A percentile compares a stretch with the other conserved stretches of the same genome.
Conservation (phyloP, 2,329 filamentous ascomycete genomes). For the Fragosphaeria purpurea region DNA sequence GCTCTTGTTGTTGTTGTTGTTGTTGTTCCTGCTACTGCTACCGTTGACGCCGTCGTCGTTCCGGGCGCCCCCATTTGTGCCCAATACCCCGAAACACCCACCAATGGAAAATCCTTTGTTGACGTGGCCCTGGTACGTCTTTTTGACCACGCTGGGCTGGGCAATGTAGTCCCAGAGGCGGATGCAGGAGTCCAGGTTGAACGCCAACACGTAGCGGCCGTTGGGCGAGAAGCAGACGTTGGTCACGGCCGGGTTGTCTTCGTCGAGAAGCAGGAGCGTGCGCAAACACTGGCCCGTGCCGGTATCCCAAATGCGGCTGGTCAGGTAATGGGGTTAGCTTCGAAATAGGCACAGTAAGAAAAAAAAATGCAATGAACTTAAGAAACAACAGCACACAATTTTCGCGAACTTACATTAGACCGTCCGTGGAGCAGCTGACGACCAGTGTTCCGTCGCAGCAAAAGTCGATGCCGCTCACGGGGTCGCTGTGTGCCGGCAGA, state of each 20-base stretch:
- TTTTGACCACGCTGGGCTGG: slow-evolving; percentile 64
- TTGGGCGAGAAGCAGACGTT: slow-evolving; percentile 91
- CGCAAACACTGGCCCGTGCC: slow-evolving; percentile 89
- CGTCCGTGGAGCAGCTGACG: slow-evolving; percentile 84
- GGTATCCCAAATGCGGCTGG: slow-evolving; percentile 85
- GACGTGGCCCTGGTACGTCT: slow-evolving; percentile 89
- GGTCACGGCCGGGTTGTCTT: slow-evolving; percentile 85
- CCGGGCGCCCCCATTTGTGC: slow-evolving; percentile 3
- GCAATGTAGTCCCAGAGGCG: slow-evolving; percentile 93
- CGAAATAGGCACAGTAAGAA: background rate
- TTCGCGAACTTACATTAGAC: slow-evolving; percentile 55
- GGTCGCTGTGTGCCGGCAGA: slow-evolving; percentile 88
- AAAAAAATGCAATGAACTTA: background rate
- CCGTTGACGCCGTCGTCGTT: slow-evolving; percentile 10
- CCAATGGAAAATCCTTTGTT: slow-evolving; percentile 80
- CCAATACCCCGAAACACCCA: slow-evolving; percentile 63
- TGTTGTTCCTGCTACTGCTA: slow-evolving; percentile 9
- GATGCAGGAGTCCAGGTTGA: slow-evolving; percentile 81
- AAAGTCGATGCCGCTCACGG: slow-evolving; percentile 88
- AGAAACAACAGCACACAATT: background rate
- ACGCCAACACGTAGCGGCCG: slow-evolving; percentile 84
- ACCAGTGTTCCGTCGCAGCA: slow-evolving; percentile 86
- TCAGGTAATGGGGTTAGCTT: background rate
- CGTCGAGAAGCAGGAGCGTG: slow-evolving; percentile 90
- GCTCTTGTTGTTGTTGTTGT: slow-evolving; percentile 9